Evolutionary conservation across 108 stramenopile species (phyloP), one percentile per base, ranked within the genome.

Genomic region (Nannochloropsis oceanica): DNA sequence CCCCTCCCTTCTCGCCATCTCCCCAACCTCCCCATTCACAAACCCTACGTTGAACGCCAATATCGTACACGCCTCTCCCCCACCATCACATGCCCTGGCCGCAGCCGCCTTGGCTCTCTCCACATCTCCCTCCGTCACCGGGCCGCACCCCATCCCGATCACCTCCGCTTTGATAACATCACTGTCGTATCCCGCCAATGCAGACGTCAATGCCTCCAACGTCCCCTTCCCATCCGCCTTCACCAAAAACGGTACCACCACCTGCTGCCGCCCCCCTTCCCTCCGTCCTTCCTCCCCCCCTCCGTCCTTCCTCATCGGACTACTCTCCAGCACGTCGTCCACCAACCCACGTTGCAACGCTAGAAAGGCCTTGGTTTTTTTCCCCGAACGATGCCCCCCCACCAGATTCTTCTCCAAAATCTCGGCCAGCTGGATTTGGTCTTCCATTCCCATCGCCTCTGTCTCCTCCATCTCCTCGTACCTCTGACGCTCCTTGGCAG

Each of bases 201-300:
- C 92, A 44, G 93, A 86, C n/a, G 94, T 91, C 82, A 99, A 85
- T 26, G 98, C 97, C 87, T 97, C 97, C 0, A 96, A 95, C 34
- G 95, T 92, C 42, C 97, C 98, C 85, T 95, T 94, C 0, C 94
- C 95, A 85, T 98, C 96, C 11, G 96, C 97, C 92, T 97, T 98
- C 44, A 99, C 91, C 26, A 99, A 87, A 26, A 96, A 93, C 82
- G 93, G 94, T 87, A 97, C 94, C 88, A 81, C 42, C 27, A 43
- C 0, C 25, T 79, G 73, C 82, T 82, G 43, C 84, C 59, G 59
- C 44, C 43, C 25, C 82, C 83, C 42, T 82, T 84, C 84, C 25
- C 80, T 44, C 81, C 81, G 80, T 20, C 24, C 81, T 80, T 85
- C 81, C 81, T 80, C 25, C 5, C 34, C 5, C 44, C 81, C 27